phyloP scores from a whole-genome alignment of 1,139 yeast species.

The Groenewaldozyma auringiensis region DNA sequence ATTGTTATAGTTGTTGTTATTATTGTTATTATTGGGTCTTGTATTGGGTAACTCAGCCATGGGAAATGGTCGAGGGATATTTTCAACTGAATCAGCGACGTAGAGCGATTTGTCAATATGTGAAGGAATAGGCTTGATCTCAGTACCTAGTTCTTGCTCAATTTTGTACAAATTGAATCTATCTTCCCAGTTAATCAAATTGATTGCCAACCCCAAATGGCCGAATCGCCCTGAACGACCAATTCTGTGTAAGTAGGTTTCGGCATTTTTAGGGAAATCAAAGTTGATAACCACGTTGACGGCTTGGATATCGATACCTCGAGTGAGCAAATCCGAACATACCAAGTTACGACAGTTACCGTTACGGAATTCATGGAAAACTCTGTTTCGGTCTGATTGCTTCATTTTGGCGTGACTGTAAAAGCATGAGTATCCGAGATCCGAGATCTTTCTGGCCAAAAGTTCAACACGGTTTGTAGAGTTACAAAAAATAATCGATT shows the following conservation, averaged over 20 bases:
- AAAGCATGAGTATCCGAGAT: conserved; percentile 92
- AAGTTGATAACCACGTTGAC: conserved; percentile 96
- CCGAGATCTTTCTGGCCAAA: conserved; percentile 91
- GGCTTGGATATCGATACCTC: conserved; percentile 99
- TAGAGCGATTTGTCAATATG: conserved; percentile 80
- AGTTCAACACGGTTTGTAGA: conserved; percentile 94
- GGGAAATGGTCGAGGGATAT: conserved; percentile 84
- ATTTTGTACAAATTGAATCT: conserved; percentile 88
- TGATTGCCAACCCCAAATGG: conserved; percentile 94
- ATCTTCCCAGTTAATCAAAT: conserved; percentile 94
- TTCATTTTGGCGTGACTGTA: conserved; percentile 98
- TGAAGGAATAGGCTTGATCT: conserved; percentile 92
- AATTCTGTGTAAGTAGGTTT: conserved; percentile 94
- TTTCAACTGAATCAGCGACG: conserved; percentile 71
- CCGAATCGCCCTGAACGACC: conserved; percentile 99
- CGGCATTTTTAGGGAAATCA: conserved; percentile 97
- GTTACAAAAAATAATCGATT: conserved; percentile 92
- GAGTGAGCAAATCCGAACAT: conserved; percentile 90
- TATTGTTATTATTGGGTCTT: conserved; percentile 20
- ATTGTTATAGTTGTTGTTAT: conserved; percentile 3
- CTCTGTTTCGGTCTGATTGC: conserved; percentile 94
- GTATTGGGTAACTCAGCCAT: conserved; percentile 53
- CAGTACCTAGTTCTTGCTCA: conserved; percentile 96
- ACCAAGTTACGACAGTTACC: conserved; percentile 96
- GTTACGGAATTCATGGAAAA: conserved; percentile 96